These are phyloP conservation scores for Chimonanthus praecox DNA, from an alignment of 164 flowering plant species.

Conservation along the genomic window DNA sequence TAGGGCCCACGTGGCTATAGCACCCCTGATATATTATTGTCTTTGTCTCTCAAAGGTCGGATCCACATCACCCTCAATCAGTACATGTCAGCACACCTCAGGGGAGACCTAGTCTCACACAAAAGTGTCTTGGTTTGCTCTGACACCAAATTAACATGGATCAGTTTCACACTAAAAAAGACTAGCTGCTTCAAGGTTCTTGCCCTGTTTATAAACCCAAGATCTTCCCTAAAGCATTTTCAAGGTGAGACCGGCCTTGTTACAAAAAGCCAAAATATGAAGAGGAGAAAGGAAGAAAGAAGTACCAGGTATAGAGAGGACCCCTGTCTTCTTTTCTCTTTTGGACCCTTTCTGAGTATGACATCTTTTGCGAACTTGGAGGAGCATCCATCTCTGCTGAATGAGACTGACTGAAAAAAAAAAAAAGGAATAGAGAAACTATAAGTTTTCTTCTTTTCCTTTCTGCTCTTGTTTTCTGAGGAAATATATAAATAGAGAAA, in stretches of 20 bases:
- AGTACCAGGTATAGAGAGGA: background rate
- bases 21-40: too few relatives aligned
- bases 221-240: background rate
- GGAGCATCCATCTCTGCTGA: background rate
- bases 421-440: background rate
- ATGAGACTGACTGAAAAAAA: background rate
- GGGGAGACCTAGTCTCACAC: too few relatives aligned
- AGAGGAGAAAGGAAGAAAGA: background rate
- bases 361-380: background rate
- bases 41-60: too few relatives aligned
- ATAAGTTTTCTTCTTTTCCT: background rate
- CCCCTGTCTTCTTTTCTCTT: slow-evolving; percentile 1
- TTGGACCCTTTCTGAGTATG: background rate
- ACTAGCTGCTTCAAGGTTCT: too few relatives aligned
- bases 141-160: background rate
- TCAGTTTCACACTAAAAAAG: too few relatives aligned
- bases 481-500: background rate
- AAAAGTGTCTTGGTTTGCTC: too few relatives aligned
- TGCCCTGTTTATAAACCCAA: background rate
- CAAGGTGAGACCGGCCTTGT: background rate
- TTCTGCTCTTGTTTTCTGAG: background rate
- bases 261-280: too few relatives aligned
- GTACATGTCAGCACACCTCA: too few relatives aligned
- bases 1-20: too few relatives aligned
- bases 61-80: too few relatives aligned